Base-by-base conservation (phyloP, 2,329 filamentous ascomycete genomes). In the Magnaporthiopsis poae region DNA sequence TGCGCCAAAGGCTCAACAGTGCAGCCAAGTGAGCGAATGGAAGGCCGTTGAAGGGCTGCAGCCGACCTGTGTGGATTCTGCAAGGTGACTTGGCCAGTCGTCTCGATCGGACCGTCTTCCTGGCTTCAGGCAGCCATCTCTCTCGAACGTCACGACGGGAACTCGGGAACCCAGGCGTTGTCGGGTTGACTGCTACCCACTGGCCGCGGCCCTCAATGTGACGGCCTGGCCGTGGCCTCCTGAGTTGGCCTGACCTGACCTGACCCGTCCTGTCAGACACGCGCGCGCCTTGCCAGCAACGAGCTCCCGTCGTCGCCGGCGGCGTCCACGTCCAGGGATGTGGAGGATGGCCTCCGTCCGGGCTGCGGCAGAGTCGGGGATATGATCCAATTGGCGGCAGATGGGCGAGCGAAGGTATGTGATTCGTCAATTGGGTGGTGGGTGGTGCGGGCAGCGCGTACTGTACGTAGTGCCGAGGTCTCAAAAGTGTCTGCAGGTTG, bases 381-480 rank as follows among this genome's bases (percentile, higher is more conserved):
- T 52, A 31, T 31, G 31, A 31, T 31, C 39, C 39, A 52, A 52
- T 52, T 52, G 39, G 39, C 15, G 18, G 39, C 39, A 21, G 39
- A 18, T 18, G 5, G 39, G 39, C 39, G 39, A 15, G 39, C 39
- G 15, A 52, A 12, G 39, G 39, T 52, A 31, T 31, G 31, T 31
- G 39, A 52, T 52, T 52, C 39, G 39, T 15, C 39, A 52, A 52
- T 52, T 52, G 5, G 62, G 67, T 72, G 68, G 65, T 69, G 5
- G 65, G 68, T 62, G 36, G 27, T 27, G 27, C 27, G 5, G 15
- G n/a, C 31, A 35, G 39, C 35, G 39, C 35, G 39, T 31, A 31
- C 29, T 5, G 29, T 5, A 31, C 7, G 63, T 5, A 65, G 60
- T 29, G 33, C 39, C 39, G 39, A 52, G 39, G 39, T 52, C 18